phyloP scores from a whole-genome alignment of 805 yeast genomes.

The Wickerhamomyces sydowiorum region DNA sequence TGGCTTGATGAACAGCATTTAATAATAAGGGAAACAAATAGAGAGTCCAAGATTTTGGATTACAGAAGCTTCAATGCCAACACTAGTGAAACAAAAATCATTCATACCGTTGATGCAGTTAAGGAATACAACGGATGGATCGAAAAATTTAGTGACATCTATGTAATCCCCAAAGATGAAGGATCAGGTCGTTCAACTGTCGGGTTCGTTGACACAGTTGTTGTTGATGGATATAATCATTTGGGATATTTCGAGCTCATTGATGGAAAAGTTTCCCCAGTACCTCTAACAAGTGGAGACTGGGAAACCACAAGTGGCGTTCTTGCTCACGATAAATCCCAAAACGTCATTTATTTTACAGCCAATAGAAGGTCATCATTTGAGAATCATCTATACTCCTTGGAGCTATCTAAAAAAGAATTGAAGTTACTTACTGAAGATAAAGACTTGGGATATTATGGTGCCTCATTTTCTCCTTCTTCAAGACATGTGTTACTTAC shows the following conservation, averaged over 20 bases:
- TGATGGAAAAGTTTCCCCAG: constrained; percentile 29
- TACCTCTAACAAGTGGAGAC: constrained; percentile 37
- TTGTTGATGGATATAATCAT: constrained; percentile 51
- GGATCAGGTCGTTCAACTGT: constrained; percentile 22
- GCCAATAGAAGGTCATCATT: constrained; percentile 49
- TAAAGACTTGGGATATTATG: constrained; percentile 38
- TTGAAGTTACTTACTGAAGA: constrained; percentile 25
- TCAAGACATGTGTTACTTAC: constrained; percentile 44
- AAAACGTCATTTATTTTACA: constrained; percentile 44
- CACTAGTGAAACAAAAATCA: constrained; percentile 25
- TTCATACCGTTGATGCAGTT: constrained; percentile 38
- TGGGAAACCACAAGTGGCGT: constrained; percentile 50
- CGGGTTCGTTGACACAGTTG: constrained; percentile 64
- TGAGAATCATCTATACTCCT: constrained; percentile 52
- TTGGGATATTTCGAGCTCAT: constrained; percentile 53
- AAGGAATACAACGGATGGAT: constrained; percentile 50
- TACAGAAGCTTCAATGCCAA: constrained; percentile 37
- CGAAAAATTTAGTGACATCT: constrained; percentile 40
- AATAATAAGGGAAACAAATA: constrained; percentile 54
- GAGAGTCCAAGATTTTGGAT: constrained; percentile 52
- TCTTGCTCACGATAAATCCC: constrained; percentile 39
- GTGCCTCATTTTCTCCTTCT: constrained; percentile 49
- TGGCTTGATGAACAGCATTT: constrained; percentile 51
- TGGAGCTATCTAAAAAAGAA: constrained; percentile 28
- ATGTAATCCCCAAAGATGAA: constrained; percentile 31